Conservation (phyloP, 2,329 filamentous ascomycete species). For the Colletotrichum phormii region DNA sequence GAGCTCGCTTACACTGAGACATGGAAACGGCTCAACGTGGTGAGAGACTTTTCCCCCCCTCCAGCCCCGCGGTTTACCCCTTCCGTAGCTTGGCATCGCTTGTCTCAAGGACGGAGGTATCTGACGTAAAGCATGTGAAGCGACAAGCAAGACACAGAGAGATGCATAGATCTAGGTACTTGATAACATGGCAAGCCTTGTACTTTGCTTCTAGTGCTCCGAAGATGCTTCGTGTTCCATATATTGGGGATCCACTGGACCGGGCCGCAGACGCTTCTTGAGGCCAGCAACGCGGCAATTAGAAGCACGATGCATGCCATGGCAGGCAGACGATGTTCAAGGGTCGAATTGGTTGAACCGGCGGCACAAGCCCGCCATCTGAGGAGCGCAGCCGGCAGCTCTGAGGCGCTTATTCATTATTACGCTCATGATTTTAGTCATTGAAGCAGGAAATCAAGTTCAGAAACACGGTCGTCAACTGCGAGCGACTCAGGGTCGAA, state of each 20-base stretch:
- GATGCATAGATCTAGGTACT: constrained; percentile 3
- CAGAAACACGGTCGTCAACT: background rate
- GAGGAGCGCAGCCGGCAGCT: background rate
- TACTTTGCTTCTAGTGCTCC: constrained; percentile 2
- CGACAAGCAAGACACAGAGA: background rate
- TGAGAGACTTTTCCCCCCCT: background rate
- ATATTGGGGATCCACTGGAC: constrained; percentile 17
- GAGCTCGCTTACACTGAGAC: background rate
- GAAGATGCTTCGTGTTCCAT: background rate
- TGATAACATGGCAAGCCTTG: constrained; percentile 14
- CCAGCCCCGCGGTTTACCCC: background rate
- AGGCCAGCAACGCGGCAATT: constrained; percentile 3
- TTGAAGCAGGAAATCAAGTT: background rate
- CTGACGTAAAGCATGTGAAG: background rate
- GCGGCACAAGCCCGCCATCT: constrained; percentile 5
- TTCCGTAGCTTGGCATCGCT: background rate
- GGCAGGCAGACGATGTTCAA: background rate
- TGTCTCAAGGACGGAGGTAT: background rate
- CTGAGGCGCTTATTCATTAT: background rate
- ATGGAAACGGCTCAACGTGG: background rate
- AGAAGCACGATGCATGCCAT: background rate
- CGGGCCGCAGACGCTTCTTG: constrained; percentile 9
- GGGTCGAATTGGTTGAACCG: background rate
- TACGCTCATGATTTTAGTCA: background rate
- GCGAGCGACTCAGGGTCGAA: background rate